Evolutionary conservation across 2,329 filamentous ascomycete species (phyloP).

Genomic region (Aspergillus versicolor): DNA sequence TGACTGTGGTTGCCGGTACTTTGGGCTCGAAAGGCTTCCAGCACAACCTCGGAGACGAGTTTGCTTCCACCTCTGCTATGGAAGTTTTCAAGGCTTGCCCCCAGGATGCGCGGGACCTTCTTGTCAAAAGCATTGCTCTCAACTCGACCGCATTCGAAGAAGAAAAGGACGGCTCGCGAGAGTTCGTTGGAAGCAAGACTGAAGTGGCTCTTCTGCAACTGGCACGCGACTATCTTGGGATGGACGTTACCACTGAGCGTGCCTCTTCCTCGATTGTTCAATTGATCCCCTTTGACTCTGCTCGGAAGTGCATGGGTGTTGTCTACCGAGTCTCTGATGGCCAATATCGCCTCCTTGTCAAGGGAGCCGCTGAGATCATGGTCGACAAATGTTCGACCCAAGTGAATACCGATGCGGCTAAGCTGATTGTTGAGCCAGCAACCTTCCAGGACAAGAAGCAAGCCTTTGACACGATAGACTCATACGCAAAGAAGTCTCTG

Average conservation of each 20-base stretch:
- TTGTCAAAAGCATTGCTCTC: conserved; percentile 44
- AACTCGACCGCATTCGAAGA: conserved; percentile 74
- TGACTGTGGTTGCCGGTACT: conserved; percentile 73
- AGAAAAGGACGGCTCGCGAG: conserved; percentile 64
- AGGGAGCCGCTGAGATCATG: conserved; percentile 51
- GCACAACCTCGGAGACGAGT: conserved; percentile 32
- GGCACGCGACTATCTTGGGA: conserved; percentile 64
- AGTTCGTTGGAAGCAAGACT: conserved; percentile 75
- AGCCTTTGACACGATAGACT: conserved; percentile 38
- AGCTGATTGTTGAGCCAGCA: conserved; percentile 21
- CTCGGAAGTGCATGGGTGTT: conserved; percentile 64
- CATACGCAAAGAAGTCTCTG: conserved; percentile 57
- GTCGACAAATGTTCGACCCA: conserved; percentile 36
- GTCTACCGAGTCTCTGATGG: conserved; percentile 41
- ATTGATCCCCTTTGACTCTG: conserved; percentile 73
- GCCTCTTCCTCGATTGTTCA: conserved; percentile 61
- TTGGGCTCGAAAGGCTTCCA: conserved; percentile 61
- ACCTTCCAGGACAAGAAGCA: conserved; percentile 26
- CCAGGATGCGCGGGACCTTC: conserved; percentile 32
- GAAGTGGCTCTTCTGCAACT: conserved; percentile 73
- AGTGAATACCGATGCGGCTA: conserved; percentile 29
- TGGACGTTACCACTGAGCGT: conserved; percentile 66
- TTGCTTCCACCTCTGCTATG: conserved; percentile 20
- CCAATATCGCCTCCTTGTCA: conserved; percentile 48
- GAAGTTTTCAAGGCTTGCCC: conserved; percentile 35